Conservation (phyloP, 352 stramenopile species). For the Phytophthora fragariaefolia region DNA sequence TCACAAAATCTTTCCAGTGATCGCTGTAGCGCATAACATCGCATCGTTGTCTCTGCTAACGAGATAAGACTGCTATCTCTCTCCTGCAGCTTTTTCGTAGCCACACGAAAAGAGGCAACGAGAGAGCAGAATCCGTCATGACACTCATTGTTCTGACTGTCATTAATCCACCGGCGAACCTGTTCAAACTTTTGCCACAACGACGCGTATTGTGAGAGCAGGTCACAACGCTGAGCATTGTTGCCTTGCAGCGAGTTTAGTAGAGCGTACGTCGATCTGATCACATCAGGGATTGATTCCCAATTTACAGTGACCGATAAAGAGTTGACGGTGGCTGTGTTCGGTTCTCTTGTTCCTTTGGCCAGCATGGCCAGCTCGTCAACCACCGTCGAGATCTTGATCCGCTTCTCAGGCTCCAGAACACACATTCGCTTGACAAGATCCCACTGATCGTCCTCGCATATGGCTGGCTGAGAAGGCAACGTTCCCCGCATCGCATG, state of each 20-base stretch:
- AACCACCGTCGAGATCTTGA: neutral
- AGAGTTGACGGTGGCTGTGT: neutral
- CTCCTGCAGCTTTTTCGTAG: neutral
- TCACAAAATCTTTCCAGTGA: neutral
- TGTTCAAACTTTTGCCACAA: neutral
- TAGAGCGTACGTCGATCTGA: neutral
- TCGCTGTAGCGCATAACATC: neutral
- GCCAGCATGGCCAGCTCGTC: neutral
- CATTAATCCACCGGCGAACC: neutral
- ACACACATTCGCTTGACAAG: neutral
- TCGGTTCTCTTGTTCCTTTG: too few species aligned
- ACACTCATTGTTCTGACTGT: neutral
- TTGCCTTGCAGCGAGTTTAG: neutral
- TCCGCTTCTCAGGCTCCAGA: neutral
- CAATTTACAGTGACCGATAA: neutral
- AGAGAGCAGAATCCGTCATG: neutral
- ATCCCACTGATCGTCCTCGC: neutral
- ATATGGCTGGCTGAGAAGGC: neutral
- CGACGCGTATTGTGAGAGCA: neutral
- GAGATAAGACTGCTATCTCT: neutral
- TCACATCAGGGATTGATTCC: neutral
- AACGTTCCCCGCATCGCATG: neutral
- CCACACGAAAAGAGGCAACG: neutral
- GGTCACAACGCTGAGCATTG: neutral
- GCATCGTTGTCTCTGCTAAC: neutral